Base-by-base conservation (phyloP, 23 red algal genomes). In the Gracilaria domingensis region DNA sequence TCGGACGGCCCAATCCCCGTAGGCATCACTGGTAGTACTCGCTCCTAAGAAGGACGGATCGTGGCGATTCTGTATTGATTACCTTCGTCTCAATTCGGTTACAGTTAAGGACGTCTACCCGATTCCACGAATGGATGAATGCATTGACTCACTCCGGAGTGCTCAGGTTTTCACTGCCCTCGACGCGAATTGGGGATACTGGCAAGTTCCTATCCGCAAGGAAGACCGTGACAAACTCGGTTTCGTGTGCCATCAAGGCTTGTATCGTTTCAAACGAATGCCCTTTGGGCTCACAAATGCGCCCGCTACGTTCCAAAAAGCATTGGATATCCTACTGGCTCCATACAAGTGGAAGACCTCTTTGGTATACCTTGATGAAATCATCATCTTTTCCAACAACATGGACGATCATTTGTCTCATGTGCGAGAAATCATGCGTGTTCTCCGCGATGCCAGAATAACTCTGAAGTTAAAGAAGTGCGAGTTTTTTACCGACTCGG, bases 271-370 rank as follows among this genome's bases (percentile, higher is more conserved):
- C 42, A 45, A 45, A 11, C 42, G 26, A 2, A 53, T 89, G 85
- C 72, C 69, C 20, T 89, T 89, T 25, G 85, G 67, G 23, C 69
- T 89, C 33, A 89, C 85, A 26, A 79, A 58, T 42, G 85, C 69
- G n/a, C 18, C 85, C 85, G 48, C 69, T 9, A 89, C 66, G 8
- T 89, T 89, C 36, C 85, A 89, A 8, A n/a, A 35, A 14, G 69
- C 85, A 11, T 32, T 79, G 0, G 72, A 89, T 1, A 79, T 89
- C 17, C 21, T 78, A 11, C 66, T 89, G 21, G 16, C 35, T 40
- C 8, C 8, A 4, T 73, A 47, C 38, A n/a, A 34, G 34, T 79
- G 67, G 69, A 47, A 47, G 33, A 56, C 25, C 6, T 88, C 1
- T 64, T 8, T 76, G 24, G 29, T 78, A 20, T 88, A 88, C 35